Base-by-base conservation (phyloP, 2,329 filamentous ascomycete genomes). In the Trichophyton benhamiae region DNA sequence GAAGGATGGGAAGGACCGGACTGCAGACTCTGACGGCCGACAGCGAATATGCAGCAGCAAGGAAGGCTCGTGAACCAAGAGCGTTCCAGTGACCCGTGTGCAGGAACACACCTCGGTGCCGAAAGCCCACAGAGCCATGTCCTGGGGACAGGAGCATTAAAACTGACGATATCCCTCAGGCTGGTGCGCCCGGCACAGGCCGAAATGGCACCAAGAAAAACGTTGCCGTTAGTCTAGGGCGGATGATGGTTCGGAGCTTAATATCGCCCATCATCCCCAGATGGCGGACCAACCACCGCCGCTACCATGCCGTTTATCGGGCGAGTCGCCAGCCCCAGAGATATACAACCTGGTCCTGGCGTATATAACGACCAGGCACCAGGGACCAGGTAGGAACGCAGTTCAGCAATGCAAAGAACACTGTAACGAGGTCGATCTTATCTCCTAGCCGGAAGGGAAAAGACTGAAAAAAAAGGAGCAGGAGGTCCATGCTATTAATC, bases 141-240 rank as follows among this genome's bases (percentile, higher is more conserved):
- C 22, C 20, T 27, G 46, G 46, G 22, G 46, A 25, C 46, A 27
- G 46, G 46, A 49, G 46, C 20, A 15, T 49, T 44, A 20, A 27
- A 22, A 15, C 20, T 49, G 46, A 49, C 49, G 49, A 55, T 55
- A 13, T 55, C 25, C 30, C 49, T 30, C 25, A 33, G 7, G 49
- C 49, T 36, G 25, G 49, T 55, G 49, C 49, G 33, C 25, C 49
- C 49, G 49, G 49, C 30, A 55, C 49, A 55, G 49, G 49, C 49
- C 49, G 49, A 55, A 55, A n/a, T 55, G 49, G 49, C 49, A 27
- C 46, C 46, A 27, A 49, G 46, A 49, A 48, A 20, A 49, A 49
- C 46, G 46, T 49, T 49, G 46, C 46, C 22, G 46, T 49, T 49
- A 49, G 46, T 49, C 46, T 3, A 49, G n/a, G 20, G 46, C 46